Evolutionary conservation across 2,329 filamentous ascomycete genomes (phyloP).

Genomic region (Trichoderma arundinaceum): DNA sequence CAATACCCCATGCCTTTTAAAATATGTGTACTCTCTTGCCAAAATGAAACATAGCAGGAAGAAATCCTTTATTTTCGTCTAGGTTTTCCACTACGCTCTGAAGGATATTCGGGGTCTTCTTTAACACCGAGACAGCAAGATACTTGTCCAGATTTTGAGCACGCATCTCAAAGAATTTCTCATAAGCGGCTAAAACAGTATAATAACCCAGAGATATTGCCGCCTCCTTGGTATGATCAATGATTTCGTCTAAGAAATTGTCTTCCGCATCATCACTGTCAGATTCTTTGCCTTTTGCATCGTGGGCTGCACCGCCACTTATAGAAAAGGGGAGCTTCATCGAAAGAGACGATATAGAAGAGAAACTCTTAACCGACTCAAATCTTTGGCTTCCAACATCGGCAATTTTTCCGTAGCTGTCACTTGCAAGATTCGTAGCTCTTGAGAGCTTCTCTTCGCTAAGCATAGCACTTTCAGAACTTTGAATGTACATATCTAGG

Average conservation of each 20-base stretch:
- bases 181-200: background rate
- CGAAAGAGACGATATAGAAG: background rate
- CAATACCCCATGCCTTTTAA: background rate
- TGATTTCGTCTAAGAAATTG: slow-evolving; percentile 1
- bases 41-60: slow-evolving; percentile 24
- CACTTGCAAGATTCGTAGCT: background rate
- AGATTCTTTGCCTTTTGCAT: background rate
- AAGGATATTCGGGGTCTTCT: slow-evolving; percentile 20
- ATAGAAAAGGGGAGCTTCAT: background rate
- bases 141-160: slow-evolving; percentile 18
- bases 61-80: slow-evolving; percentile 12
- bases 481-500: background rate
- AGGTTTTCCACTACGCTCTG: slow-evolving; percentile 20
- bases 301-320: background rate
- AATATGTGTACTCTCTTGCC: slow-evolving; percentile 17
- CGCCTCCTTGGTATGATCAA: slow-evolving; percentile 6
- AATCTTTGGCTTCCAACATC: background rate
- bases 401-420: background rate
- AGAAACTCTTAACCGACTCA: background rate
- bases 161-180: slow-evolving; percentile 13
- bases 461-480: background rate
- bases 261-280: background rate
- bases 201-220: slow-evolving; percentile 14
- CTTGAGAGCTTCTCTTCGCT: background rate
- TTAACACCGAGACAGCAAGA: slow-evolving; percentile 9